These are phyloP conservation scores for Saccharomyces hybrid DNA, from an alignment of 1,139 yeast species.

Conservation along the genomic window DNA sequence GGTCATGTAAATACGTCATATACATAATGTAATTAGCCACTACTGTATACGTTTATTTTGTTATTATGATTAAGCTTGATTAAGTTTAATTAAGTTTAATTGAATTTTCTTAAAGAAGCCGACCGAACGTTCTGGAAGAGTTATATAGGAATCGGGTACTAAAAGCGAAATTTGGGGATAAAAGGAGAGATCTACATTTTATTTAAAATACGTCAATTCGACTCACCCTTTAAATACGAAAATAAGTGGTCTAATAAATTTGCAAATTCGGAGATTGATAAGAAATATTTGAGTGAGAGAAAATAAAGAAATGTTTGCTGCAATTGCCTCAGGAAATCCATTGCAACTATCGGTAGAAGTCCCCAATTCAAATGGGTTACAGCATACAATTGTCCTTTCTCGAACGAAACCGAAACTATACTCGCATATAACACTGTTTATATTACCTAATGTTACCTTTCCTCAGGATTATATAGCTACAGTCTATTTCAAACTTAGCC, in stretches of 20 bases:
- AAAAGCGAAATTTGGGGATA: not conserved
- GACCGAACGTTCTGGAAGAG: conserved; percentile 3
- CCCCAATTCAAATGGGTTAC: conserved; percentile 33
- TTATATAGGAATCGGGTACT: not conserved
- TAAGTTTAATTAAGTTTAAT: not conserved
- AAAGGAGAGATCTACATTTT: not conserved
- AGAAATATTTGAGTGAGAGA: not conserved
- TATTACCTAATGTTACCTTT: conserved; percentile 58
- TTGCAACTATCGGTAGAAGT: conserved; percentile 32
- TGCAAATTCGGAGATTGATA: not conserved
- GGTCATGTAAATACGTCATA: not conserved
- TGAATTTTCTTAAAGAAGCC: not conserved
- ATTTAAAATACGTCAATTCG: not conserved
- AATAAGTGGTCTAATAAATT: not conserved
- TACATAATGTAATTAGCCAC: not conserved
- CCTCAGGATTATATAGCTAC: conserved; percentile 73
- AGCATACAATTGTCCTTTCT: conserved; percentile 31
- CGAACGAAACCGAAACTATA: conserved; percentile 31
- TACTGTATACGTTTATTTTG: not conserved
- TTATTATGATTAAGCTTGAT: not conserved
- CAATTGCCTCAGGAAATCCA: conserved; percentile 35
- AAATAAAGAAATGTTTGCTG: conserved; percentile 30
- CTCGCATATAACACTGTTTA: conserved; percentile 67
- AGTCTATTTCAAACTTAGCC: conserved; percentile 74
- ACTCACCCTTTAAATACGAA: not conserved